A percentile compares a stretch with the other conserved stretches of the same genome.
Conservation (phyloP, 2,329 filamentous ascomycete genomes). For the Pseudogymnoascus sp. region DNA sequence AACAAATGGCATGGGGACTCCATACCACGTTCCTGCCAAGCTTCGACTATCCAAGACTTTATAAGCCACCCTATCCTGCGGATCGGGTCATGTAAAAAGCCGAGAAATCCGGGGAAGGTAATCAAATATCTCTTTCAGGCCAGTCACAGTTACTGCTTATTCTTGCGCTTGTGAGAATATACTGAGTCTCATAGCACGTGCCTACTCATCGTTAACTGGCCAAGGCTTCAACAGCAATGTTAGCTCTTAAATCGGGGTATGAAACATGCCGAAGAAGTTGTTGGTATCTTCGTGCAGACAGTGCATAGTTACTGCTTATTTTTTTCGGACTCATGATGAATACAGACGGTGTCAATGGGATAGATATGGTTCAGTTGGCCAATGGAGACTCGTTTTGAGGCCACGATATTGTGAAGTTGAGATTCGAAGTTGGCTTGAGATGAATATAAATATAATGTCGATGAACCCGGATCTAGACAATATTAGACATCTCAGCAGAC, state of each 20-base stretch:
- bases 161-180: neutral
- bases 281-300: neutral
- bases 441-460: neutral
- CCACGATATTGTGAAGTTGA: neutral
- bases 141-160: neutral
- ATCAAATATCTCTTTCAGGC: neutral
- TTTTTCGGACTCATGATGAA: neutral
- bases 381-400: neutral
- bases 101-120: neutral
- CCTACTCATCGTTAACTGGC: neutral
- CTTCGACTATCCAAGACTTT: neutral
- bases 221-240: neutral
- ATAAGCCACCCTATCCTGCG: neutral
- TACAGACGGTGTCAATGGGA: neutral
- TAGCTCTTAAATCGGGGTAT: neutral
- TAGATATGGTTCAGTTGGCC: neutral
- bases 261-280: neutral
- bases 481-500: neutral
- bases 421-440: neutral
- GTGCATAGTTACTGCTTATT: neutral
- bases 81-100: neutral
- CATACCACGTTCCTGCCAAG: neutral
- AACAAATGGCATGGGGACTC: neutral
- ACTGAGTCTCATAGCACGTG: neutral
- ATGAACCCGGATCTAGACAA: neutral